These are phyloP conservation scores for Fusarium sp. DNA, from an alignment of 2,329 filamentous ascomycete species.

Conservation along the genomic window DNA sequence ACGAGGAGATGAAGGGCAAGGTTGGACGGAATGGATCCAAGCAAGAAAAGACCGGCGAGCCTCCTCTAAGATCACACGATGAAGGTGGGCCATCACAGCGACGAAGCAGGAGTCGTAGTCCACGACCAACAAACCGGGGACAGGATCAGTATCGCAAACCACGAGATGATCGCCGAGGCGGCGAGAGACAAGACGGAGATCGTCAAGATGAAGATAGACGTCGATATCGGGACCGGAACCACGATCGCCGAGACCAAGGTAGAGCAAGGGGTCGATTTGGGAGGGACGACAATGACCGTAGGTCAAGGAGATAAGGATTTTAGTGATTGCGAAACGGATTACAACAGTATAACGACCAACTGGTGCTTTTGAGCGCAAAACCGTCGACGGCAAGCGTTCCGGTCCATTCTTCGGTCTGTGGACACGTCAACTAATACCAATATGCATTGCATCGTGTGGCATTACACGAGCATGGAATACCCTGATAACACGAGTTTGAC, in stretches of 20 bases:
- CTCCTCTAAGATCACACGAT: slow-evolving; percentile 20
- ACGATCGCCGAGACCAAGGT: slow-evolving; percentile 46
- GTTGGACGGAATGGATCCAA: slow-evolving; percentile 58
- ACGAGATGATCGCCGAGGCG: slow-evolving; percentile 45
- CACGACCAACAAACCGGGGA: slow-evolving; percentile 40
- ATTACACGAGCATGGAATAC: slow-evolving; percentile 36
- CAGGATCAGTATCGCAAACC: slow-evolving; percentile 48
- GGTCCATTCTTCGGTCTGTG: slow-evolving; percentile 17
- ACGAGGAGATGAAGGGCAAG: slow-evolving; percentile 72
- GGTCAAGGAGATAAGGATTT: slow-evolving; percentile 41
- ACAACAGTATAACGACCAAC: slow-evolving; percentile 33
- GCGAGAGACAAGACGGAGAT: slow-evolving; percentile 48
- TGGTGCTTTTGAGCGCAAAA: slow-evolving; percentile 22
- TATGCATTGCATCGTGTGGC: slow-evolving; percentile 30
- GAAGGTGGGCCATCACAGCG: slow-evolving; percentile 12
- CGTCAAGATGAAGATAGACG: slow-evolving; percentile 47
- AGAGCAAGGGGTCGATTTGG: slow-evolving; percentile 41
- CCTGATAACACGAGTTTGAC: slow-evolving; percentile 38
- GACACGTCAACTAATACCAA: slow-evolving; percentile 36
- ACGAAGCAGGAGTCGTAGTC: slow-evolving; percentile 41
- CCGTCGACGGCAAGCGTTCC: slow-evolving; percentile 34
- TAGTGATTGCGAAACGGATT: slow-evolving; percentile 28
- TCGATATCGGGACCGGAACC: slow-evolving; percentile 49
- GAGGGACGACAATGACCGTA: slow-evolving; percentile 41
- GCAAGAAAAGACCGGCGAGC: slow-evolving; percentile 36